Evolutionary conservation across 306 rosid genomes (phyloP).

Genomic region (Ormosia semicastrata): DNA sequence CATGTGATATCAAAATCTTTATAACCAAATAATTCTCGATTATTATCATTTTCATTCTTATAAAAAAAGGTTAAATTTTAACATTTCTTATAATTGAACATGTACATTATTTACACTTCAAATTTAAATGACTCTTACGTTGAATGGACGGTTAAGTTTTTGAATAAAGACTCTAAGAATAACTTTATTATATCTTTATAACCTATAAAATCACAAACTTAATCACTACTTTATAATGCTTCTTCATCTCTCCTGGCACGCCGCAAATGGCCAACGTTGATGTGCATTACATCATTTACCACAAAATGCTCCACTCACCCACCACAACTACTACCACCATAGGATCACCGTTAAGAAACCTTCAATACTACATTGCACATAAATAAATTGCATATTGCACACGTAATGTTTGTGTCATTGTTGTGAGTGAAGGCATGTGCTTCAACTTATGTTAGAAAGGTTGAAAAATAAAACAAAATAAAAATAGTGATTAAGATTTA

Average conservation of each 20-base stretch:
- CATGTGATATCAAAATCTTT: too few species aligned
- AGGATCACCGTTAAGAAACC: not conserved
- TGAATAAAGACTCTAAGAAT: too few species aligned
- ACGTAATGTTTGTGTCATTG: constrained; percentile 11
- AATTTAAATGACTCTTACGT: too few species aligned
- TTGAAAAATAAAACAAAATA: not conserved
- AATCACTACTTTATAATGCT: not conserved
- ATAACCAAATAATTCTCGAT: too few species aligned
- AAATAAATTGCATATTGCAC: not conserved
- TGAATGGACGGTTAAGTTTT: too few species aligned
- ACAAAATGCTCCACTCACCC: constrained; percentile 24
- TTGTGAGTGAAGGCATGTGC: not conserved
- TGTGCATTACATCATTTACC: not conserved
- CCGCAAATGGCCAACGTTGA: not conserved
- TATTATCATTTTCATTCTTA: too few species aligned
- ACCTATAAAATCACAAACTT: not conserved
- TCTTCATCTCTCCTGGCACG: not conserved
- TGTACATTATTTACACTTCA: too few species aligned
- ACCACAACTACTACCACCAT: constrained; percentile 6
- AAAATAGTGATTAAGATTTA: not conserved
- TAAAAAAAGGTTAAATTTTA: too few species aligned
- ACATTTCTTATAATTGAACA: too few species aligned
- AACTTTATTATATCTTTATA: too few species aligned
- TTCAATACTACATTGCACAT: not conserved
- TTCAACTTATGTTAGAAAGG: not conserved